These are phyloP conservation scores for Dothideomycetidae sp. DNA, from an alignment of 2,329 filamentous ascomycete genomes.

Conservation along the genomic window DNA sequence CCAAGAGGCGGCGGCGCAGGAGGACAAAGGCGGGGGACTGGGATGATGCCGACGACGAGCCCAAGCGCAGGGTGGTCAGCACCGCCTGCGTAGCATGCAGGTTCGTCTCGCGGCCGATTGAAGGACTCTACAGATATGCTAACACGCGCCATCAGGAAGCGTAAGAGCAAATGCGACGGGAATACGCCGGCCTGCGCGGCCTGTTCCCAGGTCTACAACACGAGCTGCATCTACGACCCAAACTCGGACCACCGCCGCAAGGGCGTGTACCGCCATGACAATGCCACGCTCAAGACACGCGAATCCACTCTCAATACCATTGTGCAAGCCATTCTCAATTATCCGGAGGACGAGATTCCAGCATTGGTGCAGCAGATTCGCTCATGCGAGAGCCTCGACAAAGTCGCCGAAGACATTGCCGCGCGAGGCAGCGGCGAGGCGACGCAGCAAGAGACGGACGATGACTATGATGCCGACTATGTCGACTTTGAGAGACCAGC, in stretches of 20 bases:
- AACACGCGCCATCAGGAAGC: constrained; percentile 17
- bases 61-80: constrained; percentile 29
- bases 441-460: constrained; percentile 16
- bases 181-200: constrained; percentile 83
- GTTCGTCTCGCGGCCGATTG: constrained; percentile 16
- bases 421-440: constrained; percentile 37
- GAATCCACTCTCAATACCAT: constrained; percentile 84
- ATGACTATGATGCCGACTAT: constrained; percentile 29
- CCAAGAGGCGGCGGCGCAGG: constrained; percentile 3
- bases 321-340: constrained; percentile 83
- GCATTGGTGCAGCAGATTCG: constrained; percentile 75
- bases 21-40: constrained; percentile 7
- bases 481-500: constrained; percentile 23
- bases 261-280: constrained; percentile 90
- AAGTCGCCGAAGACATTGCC: constrained; percentile 46
- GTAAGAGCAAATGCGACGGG: constrained; percentile 56
- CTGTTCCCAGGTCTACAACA: constrained; percentile 87
- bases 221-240: constrained; percentile 85
- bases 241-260: constrained; percentile 93
- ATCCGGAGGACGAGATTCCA: constrained; percentile 71
- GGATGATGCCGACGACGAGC: constrained; percentile 21
- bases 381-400: constrained; percentile 61
- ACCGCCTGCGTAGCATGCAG: constrained; percentile 23
- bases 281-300: constrained; percentile 72
- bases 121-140: constrained; percentile 5